Evolutionary conservation across 148 eudicot genomes (phyloP).

Genomic region (Rhododendron mucronatum): DNA sequence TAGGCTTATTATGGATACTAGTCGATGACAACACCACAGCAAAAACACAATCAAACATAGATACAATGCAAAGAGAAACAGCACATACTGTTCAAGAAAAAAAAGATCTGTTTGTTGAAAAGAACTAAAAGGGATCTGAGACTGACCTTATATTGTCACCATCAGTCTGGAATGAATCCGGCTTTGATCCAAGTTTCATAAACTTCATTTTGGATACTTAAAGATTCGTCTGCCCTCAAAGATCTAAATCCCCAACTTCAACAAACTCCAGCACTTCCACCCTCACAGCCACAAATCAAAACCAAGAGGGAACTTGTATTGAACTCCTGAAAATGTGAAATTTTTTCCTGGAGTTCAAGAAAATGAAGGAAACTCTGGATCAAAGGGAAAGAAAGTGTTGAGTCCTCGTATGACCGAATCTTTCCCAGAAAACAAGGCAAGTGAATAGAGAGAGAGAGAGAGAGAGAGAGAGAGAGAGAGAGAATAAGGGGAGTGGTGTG

Average conservation of each 20-base stretch:
- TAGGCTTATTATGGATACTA: background rate
- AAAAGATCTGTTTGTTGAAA: background rate
- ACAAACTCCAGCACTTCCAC: slow-evolving; percentile 8
- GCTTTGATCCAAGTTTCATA: slow-evolving; percentile 90
- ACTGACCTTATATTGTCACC: slow-evolving; percentile 72
- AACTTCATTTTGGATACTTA: slow-evolving; percentile 59
- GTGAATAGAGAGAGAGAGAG: slow-evolving; percentile 8
- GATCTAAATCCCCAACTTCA: slow-evolving; percentile 8
- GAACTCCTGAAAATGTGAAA: background rate
- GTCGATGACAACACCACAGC: slow-evolving; percentile 4
- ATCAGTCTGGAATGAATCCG: slow-evolving; percentile 72
- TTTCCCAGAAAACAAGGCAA: slow-evolving; percentile 15
- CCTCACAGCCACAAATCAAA: slow-evolving; percentile 6
- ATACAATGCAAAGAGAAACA: slow-evolving; percentile 13
- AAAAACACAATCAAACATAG: background rate
- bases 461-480: background rate
- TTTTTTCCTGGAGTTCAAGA: background rate
- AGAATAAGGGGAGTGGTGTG: background rate
- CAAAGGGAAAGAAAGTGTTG: background rate
- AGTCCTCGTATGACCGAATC: slow-evolving; percentile 14
- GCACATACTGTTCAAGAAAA: background rate
- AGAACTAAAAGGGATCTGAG: background rate
- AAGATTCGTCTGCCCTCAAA: background rate
- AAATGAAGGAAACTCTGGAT: background rate
- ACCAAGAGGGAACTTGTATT: background rate